Percentiles rank a stretch among this genome's conserved stretches.
phyloP scores from a whole-genome alignment of 352 stramenopile species.

The Phytophthora agathidicida region DNA sequence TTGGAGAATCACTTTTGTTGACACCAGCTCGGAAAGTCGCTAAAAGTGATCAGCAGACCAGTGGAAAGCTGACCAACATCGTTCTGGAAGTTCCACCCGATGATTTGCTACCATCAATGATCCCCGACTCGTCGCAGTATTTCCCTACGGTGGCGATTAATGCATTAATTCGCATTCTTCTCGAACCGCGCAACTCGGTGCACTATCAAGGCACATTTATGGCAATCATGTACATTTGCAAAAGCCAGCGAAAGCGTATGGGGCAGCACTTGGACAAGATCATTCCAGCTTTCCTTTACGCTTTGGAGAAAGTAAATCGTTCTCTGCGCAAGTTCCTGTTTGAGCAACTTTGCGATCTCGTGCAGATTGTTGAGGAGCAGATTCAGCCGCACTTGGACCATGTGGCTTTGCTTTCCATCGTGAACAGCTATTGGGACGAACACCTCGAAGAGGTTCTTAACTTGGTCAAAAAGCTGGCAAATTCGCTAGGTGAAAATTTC shows the following conservation, averaged over 20 bases:
- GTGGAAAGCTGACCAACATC: slow-evolving; percentile 65
- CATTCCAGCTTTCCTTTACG: slow-evolving; percentile 97
- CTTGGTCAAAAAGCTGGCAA: slow-evolving; percentile 94
- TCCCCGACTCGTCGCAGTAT: slow-evolving; percentile 91
- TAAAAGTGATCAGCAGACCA: slow-evolving; percentile 79
- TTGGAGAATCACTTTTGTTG: slow-evolving; percentile 53
- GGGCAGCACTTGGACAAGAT: slow-evolving; percentile 97
- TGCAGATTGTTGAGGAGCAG: slow-evolving; percentile 97
- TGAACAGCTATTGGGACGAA: slow-evolving; percentile 86
- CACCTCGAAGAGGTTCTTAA: slow-evolving; percentile 98
- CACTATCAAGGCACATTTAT: slow-evolving; percentile 98
- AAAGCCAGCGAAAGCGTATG: slow-evolving; percentile 94
- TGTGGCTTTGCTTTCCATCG: slow-evolving; percentile 81
- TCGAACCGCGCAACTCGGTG: slow-evolving; percentile 94
- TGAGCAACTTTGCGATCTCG: slow-evolving; percentile 96
- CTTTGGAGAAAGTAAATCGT: slow-evolving; percentile 89
- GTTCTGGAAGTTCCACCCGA: slow-evolving; percentile 70
- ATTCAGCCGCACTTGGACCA: slow-evolving; percentile 92
- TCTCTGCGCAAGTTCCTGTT: slow-evolving; percentile 95
- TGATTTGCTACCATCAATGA: slow-evolving; percentile 84
- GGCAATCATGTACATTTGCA: slow-evolving; percentile 99
- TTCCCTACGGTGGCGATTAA: slow-evolving; percentile 97
- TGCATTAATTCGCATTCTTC: slow-evolving; percentile 97
- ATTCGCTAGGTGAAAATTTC: slow-evolving; percentile 86
- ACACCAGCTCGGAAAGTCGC: slow-evolving; percentile 59